phyloP scores from a whole-genome alignment of 2,329 filamentous ascomycete species.

The Parastagonospora nodorum region DNA sequence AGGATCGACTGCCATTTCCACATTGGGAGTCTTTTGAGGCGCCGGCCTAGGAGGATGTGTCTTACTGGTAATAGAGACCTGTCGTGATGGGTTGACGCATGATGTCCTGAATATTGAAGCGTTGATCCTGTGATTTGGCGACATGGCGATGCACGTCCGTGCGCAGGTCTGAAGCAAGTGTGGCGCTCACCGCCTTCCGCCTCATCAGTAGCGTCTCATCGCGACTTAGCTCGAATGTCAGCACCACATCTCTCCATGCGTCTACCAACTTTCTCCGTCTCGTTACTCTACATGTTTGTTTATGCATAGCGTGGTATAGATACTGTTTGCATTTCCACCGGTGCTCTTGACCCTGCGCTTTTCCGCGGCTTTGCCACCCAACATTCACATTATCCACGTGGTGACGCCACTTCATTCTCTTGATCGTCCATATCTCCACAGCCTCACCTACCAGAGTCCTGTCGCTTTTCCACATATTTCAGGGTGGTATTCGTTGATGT shows the following conservation, averaged over 20 bases:
- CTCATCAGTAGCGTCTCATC: constrained; percentile 10
- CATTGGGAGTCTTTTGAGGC: constrained; percentile 45
- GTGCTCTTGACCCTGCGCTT: constrained; percentile 25
- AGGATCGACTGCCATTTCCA: constrained; percentile 84
- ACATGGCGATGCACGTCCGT: constrained; percentile 16
- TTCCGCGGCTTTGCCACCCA: constrained; percentile 35
- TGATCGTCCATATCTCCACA: neutral
- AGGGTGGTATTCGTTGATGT: no score
- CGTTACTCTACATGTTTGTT: constrained; percentile 9
- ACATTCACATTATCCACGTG: neutral
- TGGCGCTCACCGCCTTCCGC: constrained; percentile 4
- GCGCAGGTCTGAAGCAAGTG: neutral
- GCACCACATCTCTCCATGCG: no score
- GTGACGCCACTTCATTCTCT: neutral
- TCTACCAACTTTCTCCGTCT: constrained; percentile 1
- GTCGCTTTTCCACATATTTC: no score
- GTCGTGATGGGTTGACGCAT: constrained; percentile 22
- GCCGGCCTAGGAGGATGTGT: constrained; percentile 15
- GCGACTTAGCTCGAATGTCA: constrained; percentile 4
- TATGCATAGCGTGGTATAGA: constrained; percentile 40
- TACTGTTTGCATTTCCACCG: constrained; percentile 16
- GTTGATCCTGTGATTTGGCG: constrained; percentile 11
- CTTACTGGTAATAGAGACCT: constrained; percentile 14
- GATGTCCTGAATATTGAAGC: constrained; percentile 26
- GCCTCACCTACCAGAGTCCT: no score